Evolutionary conservation across 192 early-diverging fungal genomes (phyloP), one percentile per base, ranked within the genome.

Genomic region (Coemansia sp.): DNA sequence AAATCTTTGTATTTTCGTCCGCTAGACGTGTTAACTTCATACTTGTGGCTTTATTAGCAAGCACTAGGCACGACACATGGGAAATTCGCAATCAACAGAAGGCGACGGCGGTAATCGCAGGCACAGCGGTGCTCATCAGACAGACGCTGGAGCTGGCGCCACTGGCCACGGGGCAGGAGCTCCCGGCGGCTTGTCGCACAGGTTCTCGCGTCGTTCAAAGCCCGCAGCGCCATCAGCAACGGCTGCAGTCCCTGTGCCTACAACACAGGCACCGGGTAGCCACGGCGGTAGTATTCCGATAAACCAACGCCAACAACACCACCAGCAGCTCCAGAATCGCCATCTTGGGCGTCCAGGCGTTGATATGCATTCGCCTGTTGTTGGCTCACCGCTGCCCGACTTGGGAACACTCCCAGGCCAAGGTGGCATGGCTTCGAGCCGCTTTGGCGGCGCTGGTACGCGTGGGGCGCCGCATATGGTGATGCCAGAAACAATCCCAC

Each of bases 341-440:
- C 25, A 39, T 40, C 34, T 49, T 48, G 46, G 49, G 8, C 55
- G 53, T 29, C 65, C 63, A 18, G 77, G 72, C 2, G 77, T 69
- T 39, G 79, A 82, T 59, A 76, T 82, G 70, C 63, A 67, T 20
- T 77, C 79, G 6, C 79, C 75, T 0, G 75, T 82, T 6, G 79
- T 82, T 9, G 79, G 79, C 20, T 82, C 79, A 34, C 79, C 79
- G 30, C 65, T 82, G 35, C 79, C 79, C 0, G 79, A 82, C 59
- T 58, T 62, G 1, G 64, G 45, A 29, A 37, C 70, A 45, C 35
- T 51, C 25, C 39, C 51, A 3, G 66, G 51, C 5, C 48, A 63
- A 20, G 53, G 42, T 3, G 63, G 35, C 28, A 67, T 67, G 28
- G 45, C 67, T 21, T 52, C 43, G 8, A 28, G 33, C 33, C 58